Base-by-base conservation (phyloP, 1,284 basidiomycete genomes). In the Ceratobasidium sp. region DNA sequence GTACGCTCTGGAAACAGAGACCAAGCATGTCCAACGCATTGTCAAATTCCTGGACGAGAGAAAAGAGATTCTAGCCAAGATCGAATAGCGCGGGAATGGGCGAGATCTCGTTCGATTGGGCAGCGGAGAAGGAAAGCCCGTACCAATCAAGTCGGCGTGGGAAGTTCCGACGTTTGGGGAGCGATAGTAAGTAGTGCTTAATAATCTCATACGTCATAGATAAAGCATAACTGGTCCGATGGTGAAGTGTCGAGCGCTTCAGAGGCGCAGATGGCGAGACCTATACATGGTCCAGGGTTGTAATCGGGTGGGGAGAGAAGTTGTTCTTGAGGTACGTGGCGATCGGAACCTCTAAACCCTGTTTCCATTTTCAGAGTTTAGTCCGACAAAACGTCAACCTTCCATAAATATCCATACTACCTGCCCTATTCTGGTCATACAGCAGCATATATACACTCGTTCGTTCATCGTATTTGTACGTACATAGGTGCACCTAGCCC, bases 171-270 rank as follows among this genome's bases (percentile, higher is more conserved):
- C 11, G 13, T 11, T 19, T 56, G 53, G 53, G 53, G 24, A 56
- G 16, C 51, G 22, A 6, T 27, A 27, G 51, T 53, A 53, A 53
- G 51, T 19, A 14, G 24, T 14, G 4, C 9, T 56, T 29, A 31
- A 34, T 8, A 2, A 34, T 51, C 2, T 51, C 24, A 46, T 14
- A 3, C 6, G n/a, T 51, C 49, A 51, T 51, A 19, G 27, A 31
- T 1, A 24, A 13, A 11, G 22, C 11, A 24, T 56, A 31, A 8
- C 13, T 31, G n/a, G n/a, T n/a, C n/a, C n/a, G n/a, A n/a, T n/a
- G n/a, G n/a, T n/a, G n/a, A n/a, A 19, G 51, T 27, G 8, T 53
- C 16, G 51, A 53, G 51, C 53, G 24, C 53, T 56, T 56, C 53
- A 56, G 13, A 29, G 24, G 53, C 14, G 53, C 27, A 22, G 16